These are phyloP conservation scores for Crucibulum cyathiforme DNA, from an alignment of 1,284 basidiomycete genomes.

Conservation along the genomic window DNA sequence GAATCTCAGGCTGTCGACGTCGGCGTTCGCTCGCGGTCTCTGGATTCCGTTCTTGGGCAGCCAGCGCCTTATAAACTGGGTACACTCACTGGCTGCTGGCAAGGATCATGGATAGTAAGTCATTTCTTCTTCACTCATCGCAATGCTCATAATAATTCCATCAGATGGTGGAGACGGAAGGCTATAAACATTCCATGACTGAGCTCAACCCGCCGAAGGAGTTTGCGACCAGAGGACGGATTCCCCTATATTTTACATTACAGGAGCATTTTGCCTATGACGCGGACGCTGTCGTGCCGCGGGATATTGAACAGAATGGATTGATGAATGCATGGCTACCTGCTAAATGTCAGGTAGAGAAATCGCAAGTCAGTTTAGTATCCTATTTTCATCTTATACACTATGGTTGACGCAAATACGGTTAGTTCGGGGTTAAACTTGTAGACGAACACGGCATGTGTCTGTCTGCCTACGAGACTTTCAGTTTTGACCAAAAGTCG, in stretches of 20 bases:
- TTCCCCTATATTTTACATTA: conserved; percentile 51
- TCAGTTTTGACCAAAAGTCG: conserved; percentile 21
- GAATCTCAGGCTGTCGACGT: conserved; percentile 26
- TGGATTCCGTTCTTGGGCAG: conserved; percentile 19
- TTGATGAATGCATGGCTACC: conserved; percentile 54
- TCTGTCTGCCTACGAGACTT: conserved; percentile 42
- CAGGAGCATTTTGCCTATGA: conserved; percentile 50
- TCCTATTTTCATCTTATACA: conserved; percentile 1
- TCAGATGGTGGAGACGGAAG: conserved; percentile 42
- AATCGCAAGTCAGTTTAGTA: conserved; percentile 39
- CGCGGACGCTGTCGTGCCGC: conserved; percentile 23
- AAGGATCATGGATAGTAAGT: conserved; percentile 51
- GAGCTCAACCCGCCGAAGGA: conserved; percentile 36
- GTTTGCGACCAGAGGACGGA: conserved; percentile 40
- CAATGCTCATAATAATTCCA: neutral
- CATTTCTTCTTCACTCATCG: neutral
- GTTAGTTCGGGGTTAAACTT: conserved; percentile 50
- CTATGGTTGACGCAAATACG: neutral
- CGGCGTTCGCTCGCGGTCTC: conserved; percentile 11
- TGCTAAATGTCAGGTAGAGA: conserved; percentile 35
- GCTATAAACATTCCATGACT: conserved; percentile 42
- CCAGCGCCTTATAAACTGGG: conserved; percentile 44
- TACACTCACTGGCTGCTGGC: conserved; percentile 51
- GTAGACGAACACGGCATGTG: conserved; percentile 39
- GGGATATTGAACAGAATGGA: conserved; percentile 26